A percentile compares a stretch with the other conserved stretches of the same genome.
These are phyloP conservation scores for Chloris gayana DNA, from an alignment of 176 grass and related monocot species.

Conservation along the genomic window DNA sequence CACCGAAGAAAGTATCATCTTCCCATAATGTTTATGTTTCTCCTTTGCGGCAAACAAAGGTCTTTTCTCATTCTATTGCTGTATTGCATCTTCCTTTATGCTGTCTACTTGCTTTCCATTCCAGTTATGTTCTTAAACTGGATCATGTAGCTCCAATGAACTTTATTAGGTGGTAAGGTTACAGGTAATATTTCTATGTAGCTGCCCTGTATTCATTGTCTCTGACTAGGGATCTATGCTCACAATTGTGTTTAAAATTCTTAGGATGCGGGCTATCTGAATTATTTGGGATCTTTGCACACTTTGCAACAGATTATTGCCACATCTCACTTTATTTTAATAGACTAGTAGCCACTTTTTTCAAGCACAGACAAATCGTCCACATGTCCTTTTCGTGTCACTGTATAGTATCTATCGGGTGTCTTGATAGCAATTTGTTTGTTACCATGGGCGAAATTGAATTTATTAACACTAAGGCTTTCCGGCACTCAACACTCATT, in stretches of 20 bases:
- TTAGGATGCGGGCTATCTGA: neutral
- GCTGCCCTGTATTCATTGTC: neutral
- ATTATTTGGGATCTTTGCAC: neutral
- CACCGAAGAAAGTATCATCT: slow-evolving; percentile 94
- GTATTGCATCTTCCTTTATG: neutral
- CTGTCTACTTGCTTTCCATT: slow-evolving; percentile 5
- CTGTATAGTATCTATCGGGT: neutral
- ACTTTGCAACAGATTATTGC: slow-evolving; percentile 4
- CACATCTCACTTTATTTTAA: slow-evolving; percentile 30
- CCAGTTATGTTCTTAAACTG: slow-evolving; percentile 26
- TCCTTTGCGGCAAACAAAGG: slow-evolving; percentile 92
- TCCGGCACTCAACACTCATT: neutral
- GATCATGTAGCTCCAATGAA: neutral
- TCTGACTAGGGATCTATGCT: neutral
- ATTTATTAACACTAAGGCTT: neutral
- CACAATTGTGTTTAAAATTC: neutral
- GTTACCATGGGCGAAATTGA: neutral
- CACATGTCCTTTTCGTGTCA: neutral
- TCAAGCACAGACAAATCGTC: neutral
- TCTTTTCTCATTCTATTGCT: neutral
- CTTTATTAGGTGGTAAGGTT: neutral
- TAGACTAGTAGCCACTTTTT: neutral
- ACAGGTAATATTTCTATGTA: slow-evolving; percentile 3
- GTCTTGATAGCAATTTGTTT: neutral
- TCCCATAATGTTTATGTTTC: slow-evolving; percentile 92